A percentile compares a stretch with the other conserved stretches of the same genome.
These are phyloP conservation scores for Camellia sinensis DNA, from an alignment of 148 eudicot species.

Conservation along the genomic window DNA sequence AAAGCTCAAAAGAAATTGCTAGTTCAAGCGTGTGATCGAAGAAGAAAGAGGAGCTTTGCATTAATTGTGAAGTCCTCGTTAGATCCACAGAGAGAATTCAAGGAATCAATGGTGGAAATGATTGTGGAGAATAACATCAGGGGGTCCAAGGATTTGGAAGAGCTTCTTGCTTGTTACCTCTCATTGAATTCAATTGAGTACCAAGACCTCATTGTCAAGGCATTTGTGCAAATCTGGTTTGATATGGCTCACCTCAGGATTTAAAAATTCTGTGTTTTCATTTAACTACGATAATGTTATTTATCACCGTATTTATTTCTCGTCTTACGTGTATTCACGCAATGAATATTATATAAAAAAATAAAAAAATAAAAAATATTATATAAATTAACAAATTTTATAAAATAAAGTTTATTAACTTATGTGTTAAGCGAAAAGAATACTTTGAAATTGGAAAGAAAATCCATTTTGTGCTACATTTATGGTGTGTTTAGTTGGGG, in stretches of 20 bases:
- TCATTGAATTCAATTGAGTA: slow-evolving; percentile 52
- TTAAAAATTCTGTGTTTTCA: not conserved
- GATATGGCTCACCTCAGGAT: slow-evolving; percentile 25
- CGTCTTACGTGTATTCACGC: no score
- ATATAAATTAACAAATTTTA: no score
- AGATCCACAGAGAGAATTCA: slow-evolving; percentile 59
- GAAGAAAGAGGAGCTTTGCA: slow-evolving; percentile 40
- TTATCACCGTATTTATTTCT: no score
- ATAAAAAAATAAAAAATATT: no score
- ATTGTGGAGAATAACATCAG: slow-evolving; percentile 49
- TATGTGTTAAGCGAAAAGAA: no score
- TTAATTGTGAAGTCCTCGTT: slow-evolving; percentile 44
- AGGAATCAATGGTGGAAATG: slow-evolving; percentile 72
- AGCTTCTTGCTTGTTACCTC: slow-evolving; percentile 66
- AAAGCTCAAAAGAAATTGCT: slow-evolving; percentile 16
- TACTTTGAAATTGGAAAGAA: no score
- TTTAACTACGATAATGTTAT: not conserved
- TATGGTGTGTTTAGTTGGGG: no score
- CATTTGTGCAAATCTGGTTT: slow-evolving; percentile 65
- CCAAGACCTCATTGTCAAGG: slow-evolving; percentile 59
- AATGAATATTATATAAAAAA: no score
- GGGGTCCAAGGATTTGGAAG: slow-evolving; percentile 55
- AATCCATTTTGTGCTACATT: no score
- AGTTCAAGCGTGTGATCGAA: slow-evolving; percentile 15
- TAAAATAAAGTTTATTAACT: no score